These are phyloP conservation scores for Agaricus blazei DNA, from an alignment of 768 basidiomycete species.

Conservation along the genomic window DNA sequence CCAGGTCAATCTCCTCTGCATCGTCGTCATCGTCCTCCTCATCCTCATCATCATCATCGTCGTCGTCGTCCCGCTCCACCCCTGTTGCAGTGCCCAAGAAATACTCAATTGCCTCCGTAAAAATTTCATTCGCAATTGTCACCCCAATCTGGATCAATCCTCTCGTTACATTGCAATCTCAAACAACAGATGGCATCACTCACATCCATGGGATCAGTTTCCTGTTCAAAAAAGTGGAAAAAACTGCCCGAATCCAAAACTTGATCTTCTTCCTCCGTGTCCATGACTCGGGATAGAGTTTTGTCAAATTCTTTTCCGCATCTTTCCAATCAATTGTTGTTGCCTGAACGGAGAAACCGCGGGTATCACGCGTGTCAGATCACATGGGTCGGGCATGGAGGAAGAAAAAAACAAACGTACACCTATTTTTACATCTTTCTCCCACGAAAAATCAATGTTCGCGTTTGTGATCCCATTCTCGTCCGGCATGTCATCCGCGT, in stretches of 20 bases:
- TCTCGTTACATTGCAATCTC: no score
- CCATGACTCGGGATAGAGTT: conserved; percentile 62
- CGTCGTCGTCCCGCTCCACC: conserved; percentile 60
- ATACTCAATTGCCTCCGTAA: conserved; percentile 76
- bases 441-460: conserved; percentile 81
- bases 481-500: conserved; percentile 54
- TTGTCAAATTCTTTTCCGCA: conserved; percentile 68
- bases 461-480: conserved; percentile 71
- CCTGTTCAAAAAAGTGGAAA: conserved; percentile 82
- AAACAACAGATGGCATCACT: conserved; percentile 18
- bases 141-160: conserved; percentile 53
- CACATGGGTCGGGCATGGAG: background rate
- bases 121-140: conserved; percentile 70
- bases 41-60: conserved; percentile 49
- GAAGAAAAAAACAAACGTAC: conserved; percentile 32
- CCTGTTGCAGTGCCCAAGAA: conserved; percentile 66
- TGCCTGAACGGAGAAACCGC: conserved; percentile 33
- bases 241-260: conserved; percentile 73
- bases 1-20: conserved; percentile 83
- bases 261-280: conserved; percentile 57
- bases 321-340: conserved; percentile 81
- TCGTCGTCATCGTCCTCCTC: conserved; percentile 62
- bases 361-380: background rate
- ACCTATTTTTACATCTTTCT: conserved; percentile 61
- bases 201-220: conserved; percentile 64